These are phyloP conservation scores for Aspergillus steynii DNA, from an alignment of 495 filamentous ascomycete species.

Conservation along the genomic window DNA sequence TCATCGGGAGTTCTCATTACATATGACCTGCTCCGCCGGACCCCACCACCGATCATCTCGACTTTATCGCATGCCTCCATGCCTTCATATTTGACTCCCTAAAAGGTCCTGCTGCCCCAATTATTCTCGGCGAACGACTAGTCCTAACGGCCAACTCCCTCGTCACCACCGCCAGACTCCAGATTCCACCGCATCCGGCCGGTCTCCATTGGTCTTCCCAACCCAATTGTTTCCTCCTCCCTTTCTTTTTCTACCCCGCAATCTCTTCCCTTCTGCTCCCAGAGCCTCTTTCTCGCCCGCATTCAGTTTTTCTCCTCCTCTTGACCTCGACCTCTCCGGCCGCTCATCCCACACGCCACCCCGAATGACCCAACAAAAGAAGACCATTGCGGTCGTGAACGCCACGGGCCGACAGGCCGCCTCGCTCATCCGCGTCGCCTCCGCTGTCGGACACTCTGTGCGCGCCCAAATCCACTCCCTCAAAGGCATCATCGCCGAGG, in stretches of 20 bases:
- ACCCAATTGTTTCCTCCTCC: slow-evolving; percentile 3
- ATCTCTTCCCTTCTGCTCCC: background rate
- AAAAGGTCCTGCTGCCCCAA: slow-evolving; percentile 1
- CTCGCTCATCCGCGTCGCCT: slow-evolving; percentile 87
- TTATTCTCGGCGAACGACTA: background rate
- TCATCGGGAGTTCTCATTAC: slow-evolving; percentile 11
- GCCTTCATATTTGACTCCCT: background rate
- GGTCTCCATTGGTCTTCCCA: background rate
- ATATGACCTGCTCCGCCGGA: background rate
- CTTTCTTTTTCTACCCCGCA: background rate
- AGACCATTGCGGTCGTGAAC: slow-evolving; percentile 91
- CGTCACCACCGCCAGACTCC: slow-evolving; percentile 22
- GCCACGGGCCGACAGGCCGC: slow-evolving; percentile 90
- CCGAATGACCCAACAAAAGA: slow-evolving; percentile 53
- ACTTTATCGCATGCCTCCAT: background rate
- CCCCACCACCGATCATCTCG: background rate
- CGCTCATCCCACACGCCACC: background rate
- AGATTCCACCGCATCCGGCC: slow-evolving; percentile 15
- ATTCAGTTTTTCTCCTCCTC: slow-evolving; percentile 3
- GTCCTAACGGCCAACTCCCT: slow-evolving; percentile 7
- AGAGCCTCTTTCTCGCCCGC: background rate
- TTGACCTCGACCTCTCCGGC: background rate
- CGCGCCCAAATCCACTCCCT: slow-evolving; percentile 84
- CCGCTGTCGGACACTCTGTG: slow-evolving; percentile 87
- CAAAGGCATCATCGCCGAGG: slow-evolving; percentile 77